Evolutionary conservation across 2,329 filamentous ascomycete genomes (phyloP), one percentile per base, ranked within the genome.

Genomic region (Curvularia spicifera): DNA sequence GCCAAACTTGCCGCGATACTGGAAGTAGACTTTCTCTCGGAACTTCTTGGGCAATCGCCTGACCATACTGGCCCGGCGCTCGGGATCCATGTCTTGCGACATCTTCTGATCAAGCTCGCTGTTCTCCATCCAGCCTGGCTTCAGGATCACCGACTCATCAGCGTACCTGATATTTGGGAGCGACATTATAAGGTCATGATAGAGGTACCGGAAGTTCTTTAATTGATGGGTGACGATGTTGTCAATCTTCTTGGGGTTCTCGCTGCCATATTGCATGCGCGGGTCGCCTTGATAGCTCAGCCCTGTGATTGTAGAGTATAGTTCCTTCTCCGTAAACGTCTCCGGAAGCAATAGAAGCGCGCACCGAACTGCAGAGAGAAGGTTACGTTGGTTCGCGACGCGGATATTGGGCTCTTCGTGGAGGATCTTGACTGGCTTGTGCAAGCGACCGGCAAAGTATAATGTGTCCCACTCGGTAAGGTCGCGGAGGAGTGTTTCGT

Each of bases 351-450:
- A 86, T 0, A 99, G 84, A 1, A 99, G 84, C 0, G 95, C 92
- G 3, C 93, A 94, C 57, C 95, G 91, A 5, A 98, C 83, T 2
- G 96, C 96, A 8, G 94, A 94, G 43, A 98, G 85, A 18, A 99
- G 85, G 75, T 99, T 99, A 76, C 96, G 89, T 78, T 99, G 95
- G 77, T 99, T 98, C 4, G 94, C 92, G 31, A 98, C 86, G 31
- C 95, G 91, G 40, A 99, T 93, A 49, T 89, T 89, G 0, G 95
- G 91, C 71, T 99, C 91, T 75, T 99, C 95, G 50, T 93, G 89
- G 18, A 99, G 85, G 66, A 99, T 98, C 81, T 99, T 98, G 78
- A 97, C 95, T 1, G 95, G 95, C 76, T 99, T 99, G 64, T 99
- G 95, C 51, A 99, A 84, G 33, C 95, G 90, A 4, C 95, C 95